phyloP scores from a whole-genome alignment of 2,329 filamentous ascomycete species.

The Talaromyces sp. region DNA sequence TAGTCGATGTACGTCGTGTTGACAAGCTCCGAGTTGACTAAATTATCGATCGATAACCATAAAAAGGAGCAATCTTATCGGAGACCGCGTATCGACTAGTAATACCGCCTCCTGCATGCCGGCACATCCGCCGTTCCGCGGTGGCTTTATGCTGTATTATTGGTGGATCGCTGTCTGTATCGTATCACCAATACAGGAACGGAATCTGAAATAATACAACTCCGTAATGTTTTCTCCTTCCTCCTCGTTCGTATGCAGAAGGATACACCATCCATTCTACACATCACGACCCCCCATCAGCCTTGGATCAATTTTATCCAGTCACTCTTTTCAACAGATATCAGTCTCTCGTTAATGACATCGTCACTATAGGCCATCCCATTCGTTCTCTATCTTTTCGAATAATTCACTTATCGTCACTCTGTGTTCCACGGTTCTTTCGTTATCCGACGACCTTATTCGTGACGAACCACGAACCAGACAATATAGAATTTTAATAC shows the following conservation, averaged over 20 bases:
- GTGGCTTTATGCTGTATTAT: neutral
- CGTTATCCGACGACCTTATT: slow-evolving; percentile 14
- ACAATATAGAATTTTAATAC: neutral
- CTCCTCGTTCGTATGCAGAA: slow-evolving; percentile 5
- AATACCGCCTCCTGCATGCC: slow-evolving; percentile 9
- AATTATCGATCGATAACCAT: slow-evolving; percentile 1
- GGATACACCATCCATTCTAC: neutral
- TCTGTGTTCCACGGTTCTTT: slow-evolving; percentile 19
- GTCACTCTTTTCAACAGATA: neutral
- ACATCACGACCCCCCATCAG: neutral
- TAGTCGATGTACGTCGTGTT: neutral
- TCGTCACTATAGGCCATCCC: neutral
- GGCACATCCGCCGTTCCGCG: neutral
- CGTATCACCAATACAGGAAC: slow-evolving; percentile 10
- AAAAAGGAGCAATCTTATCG: slow-evolving; percentile 15
- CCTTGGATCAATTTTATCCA: neutral
- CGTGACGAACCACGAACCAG: slow-evolving; percentile 18
- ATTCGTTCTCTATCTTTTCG: slow-evolving; percentile 7
- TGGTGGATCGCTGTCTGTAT: neutral
- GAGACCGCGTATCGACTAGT: slow-evolving; percentile 8
- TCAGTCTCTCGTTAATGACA: slow-evolving; percentile 11
- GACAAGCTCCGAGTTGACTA: neutral
- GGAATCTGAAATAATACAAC: neutral
- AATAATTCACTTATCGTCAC: slow-evolving; percentile 5
- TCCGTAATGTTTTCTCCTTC: slow-evolving; percentile 5